Evolutionary conservation across 2,329 filamentous ascomycete genomes (phyloP).

Genomic region (Colletotrichum plurivorum): DNA sequence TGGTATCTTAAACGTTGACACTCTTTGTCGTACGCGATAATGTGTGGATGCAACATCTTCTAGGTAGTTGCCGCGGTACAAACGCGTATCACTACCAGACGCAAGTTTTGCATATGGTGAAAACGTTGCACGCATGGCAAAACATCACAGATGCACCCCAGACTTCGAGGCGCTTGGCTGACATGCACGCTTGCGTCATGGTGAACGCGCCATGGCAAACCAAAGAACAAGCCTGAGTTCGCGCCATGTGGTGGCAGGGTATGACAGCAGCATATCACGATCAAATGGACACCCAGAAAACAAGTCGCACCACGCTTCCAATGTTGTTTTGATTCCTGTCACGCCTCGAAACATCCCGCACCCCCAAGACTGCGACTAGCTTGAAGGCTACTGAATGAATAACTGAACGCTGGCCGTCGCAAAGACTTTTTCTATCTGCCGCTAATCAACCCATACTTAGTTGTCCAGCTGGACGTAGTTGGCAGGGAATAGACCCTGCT

Average conservation of each 20-base stretch:
- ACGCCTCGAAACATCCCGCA: conserved; percentile 5
- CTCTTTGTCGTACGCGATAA: too few relatives aligned
- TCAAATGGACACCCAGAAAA: background rate
- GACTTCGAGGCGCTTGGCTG: background rate
- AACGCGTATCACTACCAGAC: too few relatives aligned
- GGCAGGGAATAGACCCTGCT: conserved; percentile 85
- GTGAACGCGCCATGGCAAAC: background rate
- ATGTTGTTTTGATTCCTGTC: conserved; percentile 19
- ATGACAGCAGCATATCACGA: too few relatives aligned
- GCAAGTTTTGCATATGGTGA: too few relatives aligned
- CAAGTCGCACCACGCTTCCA: background rate
- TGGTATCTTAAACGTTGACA: too few relatives aligned
- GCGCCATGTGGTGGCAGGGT: too few relatives aligned
- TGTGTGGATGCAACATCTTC: too few relatives aligned
- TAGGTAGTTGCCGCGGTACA: too few relatives aligned
- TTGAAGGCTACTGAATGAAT: conserved; percentile 1
- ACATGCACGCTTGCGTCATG: background rate
- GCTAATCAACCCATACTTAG: conserved; percentile 40
- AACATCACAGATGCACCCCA: background rate
- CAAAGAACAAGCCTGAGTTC: background rate
- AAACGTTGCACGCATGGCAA: too few relatives aligned
- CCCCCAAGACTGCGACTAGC: conserved; percentile 10
- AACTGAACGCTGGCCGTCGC: conserved; percentile 31
- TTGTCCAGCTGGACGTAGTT: conserved; percentile 76
- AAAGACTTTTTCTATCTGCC: conserved; percentile 36